Conservation (phyloP, 1,284 basidiomycete genomes). For the Ustilago sp. region DNA sequence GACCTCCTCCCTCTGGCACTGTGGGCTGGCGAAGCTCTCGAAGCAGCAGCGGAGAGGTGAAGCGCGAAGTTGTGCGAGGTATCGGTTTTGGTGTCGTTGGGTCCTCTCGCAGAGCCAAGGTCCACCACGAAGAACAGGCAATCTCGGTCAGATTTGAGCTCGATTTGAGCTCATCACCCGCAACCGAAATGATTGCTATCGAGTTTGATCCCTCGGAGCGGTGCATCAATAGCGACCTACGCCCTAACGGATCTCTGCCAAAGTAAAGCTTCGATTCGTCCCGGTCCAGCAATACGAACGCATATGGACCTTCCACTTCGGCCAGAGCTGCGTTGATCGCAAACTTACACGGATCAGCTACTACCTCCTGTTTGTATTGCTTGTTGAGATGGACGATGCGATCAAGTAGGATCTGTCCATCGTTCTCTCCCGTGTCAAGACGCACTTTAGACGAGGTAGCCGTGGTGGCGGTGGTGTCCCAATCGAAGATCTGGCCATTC, state of each 20-base stretch:
- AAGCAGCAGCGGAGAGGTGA: slow-evolving; percentile 25
- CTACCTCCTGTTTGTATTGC: neutral
- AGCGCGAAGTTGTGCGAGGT: slow-evolving; percentile 8
- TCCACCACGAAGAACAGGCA: slow-evolving; percentile 75
- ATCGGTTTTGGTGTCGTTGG: slow-evolving; percentile 10
- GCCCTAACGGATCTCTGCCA: slow-evolving; percentile 88
- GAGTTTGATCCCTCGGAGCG: slow-evolving; percentile 74
- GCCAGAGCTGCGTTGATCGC: slow-evolving; percentile 28
- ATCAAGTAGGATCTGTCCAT: slow-evolving; percentile 47
- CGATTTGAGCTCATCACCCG: slow-evolving; percentile 73
- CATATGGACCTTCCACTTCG: slow-evolving; percentile 62
- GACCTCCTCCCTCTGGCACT: neutral
- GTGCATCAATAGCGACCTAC: slow-evolving; percentile 82
- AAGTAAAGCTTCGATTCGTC: slow-evolving; percentile 75
- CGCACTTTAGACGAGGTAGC: slow-evolving; percentile 13
- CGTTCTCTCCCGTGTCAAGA: slow-evolving; percentile 48
- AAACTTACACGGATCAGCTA: neutral
- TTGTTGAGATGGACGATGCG: slow-evolving; percentile 21
- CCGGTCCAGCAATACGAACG: slow-evolving; percentile 59
- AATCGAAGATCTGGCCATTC: slow-evolving; percentile 66
- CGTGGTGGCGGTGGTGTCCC: slow-evolving; percentile 10
- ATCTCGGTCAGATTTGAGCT: slow-evolving; percentile 74
- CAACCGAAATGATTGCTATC: slow-evolving; percentile 77
- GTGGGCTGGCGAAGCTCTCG: slow-evolving; percentile 21
- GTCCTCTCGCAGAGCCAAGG: slow-evolving; percentile 71